These are phyloP conservation scores for Limonomyces culmigenus DNA, from an alignment of 1,284 basidiomycete species.

Conservation along the genomic window DNA sequence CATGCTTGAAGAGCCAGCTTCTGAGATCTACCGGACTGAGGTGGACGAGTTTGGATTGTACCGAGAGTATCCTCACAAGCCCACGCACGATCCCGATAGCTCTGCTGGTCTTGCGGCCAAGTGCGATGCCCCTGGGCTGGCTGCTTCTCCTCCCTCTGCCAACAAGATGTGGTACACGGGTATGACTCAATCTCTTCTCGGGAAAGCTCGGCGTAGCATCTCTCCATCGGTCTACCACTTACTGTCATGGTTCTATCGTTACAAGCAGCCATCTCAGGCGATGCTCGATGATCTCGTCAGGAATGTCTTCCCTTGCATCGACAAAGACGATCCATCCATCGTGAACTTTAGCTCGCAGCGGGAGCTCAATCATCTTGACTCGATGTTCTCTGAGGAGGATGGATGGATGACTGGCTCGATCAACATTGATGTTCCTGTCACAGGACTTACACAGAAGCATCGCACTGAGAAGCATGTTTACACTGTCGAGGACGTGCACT, in stretches of 20 bases:
- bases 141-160: not conserved
- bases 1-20: no score
- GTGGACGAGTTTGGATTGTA: not conserved
- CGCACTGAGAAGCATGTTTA: constrained; percentile 3
- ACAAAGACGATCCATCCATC: constrained; percentile 8
- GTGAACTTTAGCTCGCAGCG: constrained; percentile 4
- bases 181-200: not conserved
- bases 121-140: not conserved
- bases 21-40: no score
- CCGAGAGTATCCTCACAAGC: not conserved
- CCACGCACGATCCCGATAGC: not conserved
- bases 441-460: not conserved
- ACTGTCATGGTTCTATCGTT: constrained; percentile 7
- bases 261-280: constrained; percentile 5
- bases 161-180: not conserved
- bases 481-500: constrained; percentile 5
- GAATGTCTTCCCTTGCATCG: constrained; percentile 8
- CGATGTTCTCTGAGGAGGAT: constrained; percentile 1
- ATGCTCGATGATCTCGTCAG: constrained; percentile 8
- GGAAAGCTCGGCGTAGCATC: constrained; percentile 6
- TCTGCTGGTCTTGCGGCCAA: not conserved
- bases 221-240: constrained; percentile 8
- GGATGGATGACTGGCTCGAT: constrained; percentile 8
- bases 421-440: constrained; percentile 7
- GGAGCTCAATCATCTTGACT: constrained; percentile 5